A percentile compares a stretch with the other conserved stretches of the same genome.
phyloP scores from a whole-genome alignment of 2,329 filamentous ascomycete genomes.

The Neonectria coccinea region DNA sequence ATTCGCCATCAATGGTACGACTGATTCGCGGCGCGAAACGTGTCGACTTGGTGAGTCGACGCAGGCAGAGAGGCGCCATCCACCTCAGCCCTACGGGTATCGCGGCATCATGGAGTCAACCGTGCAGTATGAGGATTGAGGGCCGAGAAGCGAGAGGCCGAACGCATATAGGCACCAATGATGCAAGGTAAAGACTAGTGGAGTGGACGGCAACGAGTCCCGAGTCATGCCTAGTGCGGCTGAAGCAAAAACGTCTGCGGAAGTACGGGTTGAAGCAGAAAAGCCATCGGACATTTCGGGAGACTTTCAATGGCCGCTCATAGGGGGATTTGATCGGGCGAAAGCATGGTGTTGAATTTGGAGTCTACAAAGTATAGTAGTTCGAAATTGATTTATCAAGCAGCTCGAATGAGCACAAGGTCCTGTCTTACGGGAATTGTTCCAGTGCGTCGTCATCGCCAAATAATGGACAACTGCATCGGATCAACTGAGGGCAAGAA shows the following conservation, averaged over 20 bases:
- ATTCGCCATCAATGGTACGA: background rate
- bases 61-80: background rate
- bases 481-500: too few relatives aligned
- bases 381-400: background rate
- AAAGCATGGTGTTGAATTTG: background rate
- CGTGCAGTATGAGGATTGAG: background rate
- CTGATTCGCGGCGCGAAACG: background rate
- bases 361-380: too few relatives aligned
- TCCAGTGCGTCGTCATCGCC: background rate
- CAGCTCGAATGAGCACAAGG: background rate
- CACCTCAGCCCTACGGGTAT: background rate
- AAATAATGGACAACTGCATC: too few relatives aligned
- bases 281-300: background rate
- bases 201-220: background rate
- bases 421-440: background rate
- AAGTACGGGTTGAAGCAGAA: background rate
- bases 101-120: background rate
- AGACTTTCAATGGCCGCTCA: background rate
- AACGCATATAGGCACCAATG: background rate
- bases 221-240: background rate
- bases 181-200: background rate
- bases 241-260: background rate
- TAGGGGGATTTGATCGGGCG: background rate
- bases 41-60: background rate
- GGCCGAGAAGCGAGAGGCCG: background rate